Evolutionary conservation across 2,329 filamentous ascomycete species (phyloP).

Genomic region (Alternaria gaisen): DNA sequence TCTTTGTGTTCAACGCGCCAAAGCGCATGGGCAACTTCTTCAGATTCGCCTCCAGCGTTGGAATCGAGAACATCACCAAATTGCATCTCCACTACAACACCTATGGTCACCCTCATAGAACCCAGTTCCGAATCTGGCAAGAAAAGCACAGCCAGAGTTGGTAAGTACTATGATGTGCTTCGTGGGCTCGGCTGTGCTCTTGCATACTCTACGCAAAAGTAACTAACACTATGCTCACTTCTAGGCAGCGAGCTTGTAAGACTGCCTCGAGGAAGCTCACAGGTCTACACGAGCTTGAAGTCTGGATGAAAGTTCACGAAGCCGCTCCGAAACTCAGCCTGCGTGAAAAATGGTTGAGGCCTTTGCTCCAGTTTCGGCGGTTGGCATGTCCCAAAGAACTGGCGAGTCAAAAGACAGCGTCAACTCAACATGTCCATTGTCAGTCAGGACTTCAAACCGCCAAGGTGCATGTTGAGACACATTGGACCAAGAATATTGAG

Average conservation of each 20-base stretch:
- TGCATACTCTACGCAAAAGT: not conserved
- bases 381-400: slow-evolving; percentile 7
- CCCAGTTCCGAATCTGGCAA: slow-evolving; percentile 29
- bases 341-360: slow-evolving; percentile 35
- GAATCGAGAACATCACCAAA: slow-evolving; percentile 35
- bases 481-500: not conserved
- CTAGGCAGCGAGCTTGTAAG: slow-evolving; percentile 27
- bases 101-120: slow-evolving; percentile 33
- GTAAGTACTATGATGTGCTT: slow-evolving; percentile 9
- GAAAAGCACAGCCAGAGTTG: slow-evolving; percentile 37
- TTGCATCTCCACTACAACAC: slow-evolving; percentile 43
- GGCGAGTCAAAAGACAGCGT: not conserved
- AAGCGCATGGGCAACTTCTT: slow-evolving; percentile 40
- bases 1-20: slow-evolving; percentile 43
- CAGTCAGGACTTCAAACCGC: slow-evolving; percentile 17
- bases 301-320: slow-evolving; percentile 33
- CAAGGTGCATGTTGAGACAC: slow-evolving; percentile 25
- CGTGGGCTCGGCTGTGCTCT: not conserved
- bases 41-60: slow-evolving; percentile 21
- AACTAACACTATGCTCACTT: not conserved
- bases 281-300: slow-evolving; percentile 29
- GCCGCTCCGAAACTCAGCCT: slow-evolving; percentile 32
- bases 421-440: not conserved
- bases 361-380: slow-evolving; percentile 42
- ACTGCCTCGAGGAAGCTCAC: slow-evolving; percentile 29